Evolutionary conservation across 2,329 filamentous ascomycete genomes (phyloP).

Genomic region (Sphaceloma murrayae): DNA sequence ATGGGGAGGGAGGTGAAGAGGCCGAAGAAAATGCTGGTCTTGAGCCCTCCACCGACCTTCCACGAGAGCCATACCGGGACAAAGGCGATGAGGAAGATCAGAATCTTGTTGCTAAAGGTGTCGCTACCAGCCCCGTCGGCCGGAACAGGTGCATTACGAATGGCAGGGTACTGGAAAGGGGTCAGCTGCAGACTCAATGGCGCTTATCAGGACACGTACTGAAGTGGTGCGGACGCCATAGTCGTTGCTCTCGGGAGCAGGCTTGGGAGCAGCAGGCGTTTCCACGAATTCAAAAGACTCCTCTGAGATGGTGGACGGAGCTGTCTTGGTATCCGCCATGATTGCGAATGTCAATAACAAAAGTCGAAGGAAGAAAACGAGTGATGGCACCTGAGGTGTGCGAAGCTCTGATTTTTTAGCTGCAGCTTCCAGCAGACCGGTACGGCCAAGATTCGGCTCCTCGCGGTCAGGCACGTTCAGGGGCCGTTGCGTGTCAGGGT

Average conservation of each 20-base stretch:
- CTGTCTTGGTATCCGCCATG: constrained; percentile 13
- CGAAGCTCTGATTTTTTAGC: constrained; percentile 14
- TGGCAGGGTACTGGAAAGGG: constrained; percentile 60
- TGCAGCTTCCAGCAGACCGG: constrained; percentile 12
- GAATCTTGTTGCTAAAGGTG: constrained; percentile 73
- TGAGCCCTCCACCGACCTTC: constrained; percentile 73
- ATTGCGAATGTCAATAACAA: constrained; percentile 12
- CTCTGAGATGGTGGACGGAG: constrained; percentile 31
- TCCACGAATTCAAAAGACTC: constrained; percentile 58
- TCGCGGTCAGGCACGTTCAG: constrained; percentile 3
- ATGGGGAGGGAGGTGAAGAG: constrained; percentile 71
- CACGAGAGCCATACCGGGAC: constrained; percentile 74
- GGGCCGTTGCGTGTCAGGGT: constrained; percentile 11
- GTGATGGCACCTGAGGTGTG: not conserved
- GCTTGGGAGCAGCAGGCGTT: constrained; percentile 48
- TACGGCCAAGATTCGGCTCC: constrained; percentile 11
- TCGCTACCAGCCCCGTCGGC: constrained; percentile 79
- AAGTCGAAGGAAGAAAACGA: not conserved
- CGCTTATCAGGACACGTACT: constrained; percentile 34
- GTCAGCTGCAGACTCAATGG: constrained; percentile 14
- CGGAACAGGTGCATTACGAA: constrained; percentile 89
- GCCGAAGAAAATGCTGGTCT: constrained; percentile 80
- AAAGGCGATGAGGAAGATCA: constrained; percentile 58
- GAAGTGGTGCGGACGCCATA: constrained; percentile 54
- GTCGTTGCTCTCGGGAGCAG: constrained; percentile 43